Base-by-base conservation (phyloP, 2,329 filamentous ascomycete species). In the Beauveria caledonica region DNA sequence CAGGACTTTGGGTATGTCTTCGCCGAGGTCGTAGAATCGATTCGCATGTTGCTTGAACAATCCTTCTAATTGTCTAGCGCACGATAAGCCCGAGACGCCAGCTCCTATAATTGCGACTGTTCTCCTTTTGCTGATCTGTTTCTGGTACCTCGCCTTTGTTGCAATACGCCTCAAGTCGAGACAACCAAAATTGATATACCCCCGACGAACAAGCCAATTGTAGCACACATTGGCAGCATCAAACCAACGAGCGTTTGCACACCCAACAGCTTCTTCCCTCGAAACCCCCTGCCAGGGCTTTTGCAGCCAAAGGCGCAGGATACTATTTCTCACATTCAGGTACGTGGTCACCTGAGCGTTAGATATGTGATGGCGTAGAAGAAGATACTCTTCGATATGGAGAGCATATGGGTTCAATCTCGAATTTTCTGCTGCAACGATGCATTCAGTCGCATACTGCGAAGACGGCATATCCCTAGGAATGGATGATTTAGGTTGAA, bases 111-210 rank as follows among this genome's bases (percentile, higher is more conserved):
- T 84, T 42, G 91, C 87, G 59, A 99, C 83, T 0, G 87, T 94
- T 70, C 87, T 91, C 65, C 66, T 80, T 83, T 49, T 72, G 72
- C 13, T 62, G 36, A 23, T n/a, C 9, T 46, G 64, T 76, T 72
- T 69, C 5, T 64, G 62, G 75, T 65, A 65, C 25, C 62, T 44
- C 77, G 70, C 72, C 67, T 65, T 78, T 65, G 66, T 69, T 69
- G 76, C 69, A 74, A 23, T 73, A 77, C 75, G 71, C 40, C 84
- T 83, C n/a, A 92, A 76, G 68, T 92, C 85, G 3, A 94, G 82
- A 71, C 94, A 97, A 17, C 95, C 94, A 71, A 92, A 97, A 72
- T 99, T 99, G 77, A 99, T 96, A 72, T 96, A 96, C 21, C 94
- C 94, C 65, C 89, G 86, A 62, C 93, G 87, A 60, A 92, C 80